phyloP scores from a whole-genome alignment of 768 basidiomycete species.

The Gautieria morchelliformis region DNA sequence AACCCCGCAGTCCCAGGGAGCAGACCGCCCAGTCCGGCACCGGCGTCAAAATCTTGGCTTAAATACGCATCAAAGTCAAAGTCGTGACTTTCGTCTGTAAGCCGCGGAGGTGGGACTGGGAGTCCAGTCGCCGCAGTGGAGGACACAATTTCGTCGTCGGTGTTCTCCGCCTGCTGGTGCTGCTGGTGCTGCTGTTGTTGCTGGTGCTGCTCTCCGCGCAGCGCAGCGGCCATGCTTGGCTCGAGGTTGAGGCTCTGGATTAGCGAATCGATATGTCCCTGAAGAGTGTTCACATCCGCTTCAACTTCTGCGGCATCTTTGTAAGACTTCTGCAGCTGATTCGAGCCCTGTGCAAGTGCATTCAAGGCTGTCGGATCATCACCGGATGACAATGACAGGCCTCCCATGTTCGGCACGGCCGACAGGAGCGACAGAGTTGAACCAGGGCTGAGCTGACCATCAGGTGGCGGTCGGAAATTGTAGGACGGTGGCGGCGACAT shows the following conservation, averaged over 20 bases:
- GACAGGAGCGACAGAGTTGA: slow-evolving; percentile 9
- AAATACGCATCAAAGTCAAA: slow-evolving; percentile 8
- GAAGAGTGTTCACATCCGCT: slow-evolving; percentile 61
- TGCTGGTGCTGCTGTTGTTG: background rate
- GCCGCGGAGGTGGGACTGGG: background rate
- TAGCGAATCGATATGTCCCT: slow-evolving; percentile 58
- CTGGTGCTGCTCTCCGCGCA: slow-evolving; percentile 3
- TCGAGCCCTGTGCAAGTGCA: slow-evolving; percentile 27
- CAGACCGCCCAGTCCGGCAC: background rate
- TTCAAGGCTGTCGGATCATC: slow-evolving; percentile 22
- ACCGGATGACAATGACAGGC: background rate
- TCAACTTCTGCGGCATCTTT: slow-evolving; percentile 55
- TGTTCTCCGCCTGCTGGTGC: background rate
- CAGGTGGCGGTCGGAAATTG: background rate
- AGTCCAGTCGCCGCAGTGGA: background rate
- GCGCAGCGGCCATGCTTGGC: slow-evolving; percentile 20
- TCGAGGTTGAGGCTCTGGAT: slow-evolving; percentile 66
- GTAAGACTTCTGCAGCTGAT: slow-evolving; percentile 47
- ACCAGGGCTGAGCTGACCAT: slow-evolving; percentile 4
- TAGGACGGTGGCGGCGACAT: background rate
- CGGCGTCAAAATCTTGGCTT: slow-evolving; percentile 3
- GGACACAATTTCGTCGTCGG: background rate
- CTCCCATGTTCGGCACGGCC: background rate
- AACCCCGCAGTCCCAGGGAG: background rate
- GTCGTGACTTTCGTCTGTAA: slow-evolving; percentile 3